Percentiles rank a stretch among this genome's conserved stretches.
These are phyloP conservation scores for Coniosporium tulheliwenetii DNA, from an alignment of 2,329 filamentous ascomycete species.

Conservation along the genomic window DNA sequence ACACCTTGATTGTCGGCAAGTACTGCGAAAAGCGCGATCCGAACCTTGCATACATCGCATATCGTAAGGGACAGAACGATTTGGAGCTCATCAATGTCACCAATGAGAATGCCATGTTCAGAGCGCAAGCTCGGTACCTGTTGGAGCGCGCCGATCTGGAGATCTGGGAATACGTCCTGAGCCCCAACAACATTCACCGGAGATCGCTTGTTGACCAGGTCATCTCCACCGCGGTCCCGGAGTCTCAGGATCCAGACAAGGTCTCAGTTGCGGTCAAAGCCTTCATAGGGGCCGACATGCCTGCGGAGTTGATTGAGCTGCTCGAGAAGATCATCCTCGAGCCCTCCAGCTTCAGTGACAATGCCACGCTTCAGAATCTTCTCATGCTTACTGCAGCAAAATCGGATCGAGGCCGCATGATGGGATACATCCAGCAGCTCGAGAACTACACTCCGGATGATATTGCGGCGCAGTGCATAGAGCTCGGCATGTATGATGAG, in stretches of 20 bases:
- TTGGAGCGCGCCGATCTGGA: slow-evolving; percentile 79
- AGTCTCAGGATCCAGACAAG: slow-evolving; percentile 83
- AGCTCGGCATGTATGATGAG: slow-evolving; percentile 89
- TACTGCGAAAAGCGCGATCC: slow-evolving; percentile 99
- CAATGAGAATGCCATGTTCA: slow-evolving; percentile 99
- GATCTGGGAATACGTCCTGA: slow-evolving; percentile 89
- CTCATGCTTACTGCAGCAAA: slow-evolving; percentile 94
- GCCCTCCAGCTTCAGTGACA: slow-evolving; percentile 97
- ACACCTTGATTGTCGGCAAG: slow-evolving; percentile 81
- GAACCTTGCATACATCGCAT: slow-evolving; percentile 87
- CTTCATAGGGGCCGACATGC: slow-evolving; percentile 81
- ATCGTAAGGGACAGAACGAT: slow-evolving; percentile 93
- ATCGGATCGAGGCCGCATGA: slow-evolving; percentile 85
- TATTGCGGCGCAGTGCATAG: slow-evolving; percentile 83
- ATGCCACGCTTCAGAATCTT: slow-evolving; percentile 88
- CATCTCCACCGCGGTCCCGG: slow-evolving; percentile 84
- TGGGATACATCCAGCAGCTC: slow-evolving; percentile 90
- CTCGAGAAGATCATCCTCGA: slow-evolving; percentile 99
- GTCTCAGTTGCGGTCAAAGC: slow-evolving; percentile 88
- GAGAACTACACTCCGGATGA: slow-evolving; percentile 83
- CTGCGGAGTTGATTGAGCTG: slow-evolving; percentile 87
- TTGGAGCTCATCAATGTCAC: slow-evolving; percentile 94
- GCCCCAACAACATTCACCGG: slow-evolving; percentile 88
- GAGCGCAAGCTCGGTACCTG: slow-evolving; percentile 89
- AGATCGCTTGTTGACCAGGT: slow-evolving; percentile 92